Base-by-base conservation (phyloP, 2,329 filamentous ascomycete species). In the Pseudogymnoascus verrucosus region DNA sequence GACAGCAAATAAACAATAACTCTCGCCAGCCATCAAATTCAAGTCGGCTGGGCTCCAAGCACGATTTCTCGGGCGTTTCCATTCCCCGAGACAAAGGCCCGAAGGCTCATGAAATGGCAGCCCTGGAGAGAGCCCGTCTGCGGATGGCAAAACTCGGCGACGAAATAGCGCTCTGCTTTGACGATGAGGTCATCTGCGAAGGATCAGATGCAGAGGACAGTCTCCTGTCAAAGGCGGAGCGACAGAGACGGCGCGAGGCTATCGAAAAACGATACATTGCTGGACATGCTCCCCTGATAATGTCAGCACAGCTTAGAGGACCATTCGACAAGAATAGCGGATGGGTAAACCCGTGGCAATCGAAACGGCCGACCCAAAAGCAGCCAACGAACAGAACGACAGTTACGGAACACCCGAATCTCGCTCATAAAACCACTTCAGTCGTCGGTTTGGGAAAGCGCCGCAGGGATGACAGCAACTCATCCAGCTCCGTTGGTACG, bases 271-370 rank as follows among this genome's bases (percentile, higher is more conserved):
- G 79, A 36, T 90, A 82, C 68, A 75, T 89, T 39, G 74, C 78
- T 5, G 88, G 88, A 0, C 75, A 79, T 31, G 71, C 78, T 1
- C 80, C 87, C 0, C 70, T 82, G 23, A 77, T 92, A 2, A 72
- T 86, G 2, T 88, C 88, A 11, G 82, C 88, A 5, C 74, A 76
- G 5, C 76, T 90, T 2, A 79, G 76, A 65, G 88, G 88, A 0
- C 88, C 88, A 0, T 88, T 90, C 67, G 78, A 80, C 51, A 72
- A 69, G 63, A 70, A 74, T 42, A 77, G 73, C 1, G 79, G 79
- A 21, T 85, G 82, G 82, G 69, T 71, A 34, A 83, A 84, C 66
- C 82, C 82, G 12, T 84, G 82, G 82, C 70, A 73, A 44, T 76
- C 77, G 1, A 57, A 71, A 64, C 31, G 65, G 63, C 61, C 60